phyloP scores from a whole-genome alignment of 192 early-diverging fungal genomes.

The Backusella liffmaniae region DNA sequence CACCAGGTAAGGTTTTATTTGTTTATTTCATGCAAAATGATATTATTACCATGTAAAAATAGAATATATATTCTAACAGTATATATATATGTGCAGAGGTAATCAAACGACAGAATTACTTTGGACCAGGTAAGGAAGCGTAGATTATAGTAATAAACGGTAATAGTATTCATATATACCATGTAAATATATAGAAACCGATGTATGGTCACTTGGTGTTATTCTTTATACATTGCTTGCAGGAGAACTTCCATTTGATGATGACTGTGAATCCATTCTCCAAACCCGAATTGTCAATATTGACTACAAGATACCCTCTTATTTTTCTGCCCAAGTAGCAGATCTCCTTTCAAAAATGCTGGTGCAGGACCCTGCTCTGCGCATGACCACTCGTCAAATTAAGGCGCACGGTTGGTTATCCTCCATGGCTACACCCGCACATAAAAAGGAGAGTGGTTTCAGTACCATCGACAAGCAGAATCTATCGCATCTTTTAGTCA shows the following conservation, averaged over 20 bases:
- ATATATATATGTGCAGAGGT: slow-evolving; percentile 53
- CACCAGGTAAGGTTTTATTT: slow-evolving; percentile 55
- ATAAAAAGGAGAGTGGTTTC: background rate
- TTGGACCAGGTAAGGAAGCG: slow-evolving; percentile 58
- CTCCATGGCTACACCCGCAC: slow-evolving; percentile 16
- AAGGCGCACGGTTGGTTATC: slow-evolving; percentile 62
- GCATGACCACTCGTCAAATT: slow-evolving; percentile 62
- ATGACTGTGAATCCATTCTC: slow-evolving; percentile 67
- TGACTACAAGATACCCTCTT: slow-evolving; percentile 69
- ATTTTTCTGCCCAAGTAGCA: slow-evolving; percentile 46
- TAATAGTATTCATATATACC: background rate
- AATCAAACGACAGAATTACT: slow-evolving; percentile 71
- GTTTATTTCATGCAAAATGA: background rate
- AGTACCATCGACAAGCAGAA: slow-evolving; percentile 36
- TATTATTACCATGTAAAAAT: background rate
- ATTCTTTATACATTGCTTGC: slow-evolving; percentile 85
- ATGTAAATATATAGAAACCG: slow-evolving; percentile 53
- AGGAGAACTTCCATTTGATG: slow-evolving; percentile 82
- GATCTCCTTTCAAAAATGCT: slow-evolving; percentile 68
- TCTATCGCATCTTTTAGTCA: slow-evolving; percentile 40
- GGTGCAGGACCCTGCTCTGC: slow-evolving; percentile 59
- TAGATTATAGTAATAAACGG: background rate
- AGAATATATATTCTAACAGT: background rate
- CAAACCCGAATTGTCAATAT: slow-evolving; percentile 69
- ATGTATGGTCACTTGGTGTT: slow-evolving; percentile 94